A percentile compares a stretch with the other conserved stretches of the same genome.
These are phyloP conservation scores for Blastomyces silverae DNA, from an alignment of 2,329 filamentous ascomycete species.

Conservation along the genomic window DNA sequence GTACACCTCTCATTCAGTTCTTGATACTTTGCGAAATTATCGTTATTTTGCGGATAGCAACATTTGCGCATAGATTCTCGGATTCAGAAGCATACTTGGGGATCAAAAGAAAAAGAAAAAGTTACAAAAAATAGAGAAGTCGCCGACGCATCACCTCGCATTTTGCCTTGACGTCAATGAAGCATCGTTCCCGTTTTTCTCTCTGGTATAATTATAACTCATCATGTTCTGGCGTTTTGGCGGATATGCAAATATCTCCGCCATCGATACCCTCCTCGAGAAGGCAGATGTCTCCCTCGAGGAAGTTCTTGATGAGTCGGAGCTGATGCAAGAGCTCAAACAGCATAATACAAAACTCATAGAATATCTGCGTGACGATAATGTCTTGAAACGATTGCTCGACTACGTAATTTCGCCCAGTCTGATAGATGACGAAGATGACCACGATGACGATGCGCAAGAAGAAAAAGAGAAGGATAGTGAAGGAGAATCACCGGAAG, in stretches of 20 bases:
- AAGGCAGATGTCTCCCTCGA: slow-evolving; percentile 91
- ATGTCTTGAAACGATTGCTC: slow-evolving; percentile 74
- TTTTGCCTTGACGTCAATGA: slow-evolving; percentile 12
- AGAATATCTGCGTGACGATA: slow-evolving; percentile 85
- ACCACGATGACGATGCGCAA: slow-evolving; percentile 48
- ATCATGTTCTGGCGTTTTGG: slow-evolving; percentile 99
- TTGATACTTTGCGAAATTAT: slow-evolving; percentile 24
- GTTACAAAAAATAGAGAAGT: neutral
- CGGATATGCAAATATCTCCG: slow-evolving; percentile 94
- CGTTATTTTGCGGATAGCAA: slow-evolving; percentile 6
- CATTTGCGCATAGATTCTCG: slow-evolving; percentile 10
- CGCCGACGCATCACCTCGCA: slow-evolving; percentile 6
- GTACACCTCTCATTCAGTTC: slow-evolving; percentile 10
- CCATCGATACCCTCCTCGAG: slow-evolving; percentile 93
- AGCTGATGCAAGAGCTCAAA: slow-evolving; percentile 95
- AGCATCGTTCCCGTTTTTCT: slow-evolving; percentile 7
- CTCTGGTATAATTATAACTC: slow-evolving; percentile 34
- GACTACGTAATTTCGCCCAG: slow-evolving; percentile 82
- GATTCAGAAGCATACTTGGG: slow-evolving; percentile 8
- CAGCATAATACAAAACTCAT: slow-evolving; percentile 97
- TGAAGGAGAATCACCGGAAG: slow-evolving; percentile 28
- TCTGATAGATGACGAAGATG: slow-evolving; percentile 46
- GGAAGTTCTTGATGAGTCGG: slow-evolving; percentile 90
- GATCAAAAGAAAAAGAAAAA: slow-evolving; percentile 6
- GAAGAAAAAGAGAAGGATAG: slow-evolving; percentile 31